Base-by-base conservation (phyloP, 306 rosid species). In the Lathyrus sativus region DNA sequence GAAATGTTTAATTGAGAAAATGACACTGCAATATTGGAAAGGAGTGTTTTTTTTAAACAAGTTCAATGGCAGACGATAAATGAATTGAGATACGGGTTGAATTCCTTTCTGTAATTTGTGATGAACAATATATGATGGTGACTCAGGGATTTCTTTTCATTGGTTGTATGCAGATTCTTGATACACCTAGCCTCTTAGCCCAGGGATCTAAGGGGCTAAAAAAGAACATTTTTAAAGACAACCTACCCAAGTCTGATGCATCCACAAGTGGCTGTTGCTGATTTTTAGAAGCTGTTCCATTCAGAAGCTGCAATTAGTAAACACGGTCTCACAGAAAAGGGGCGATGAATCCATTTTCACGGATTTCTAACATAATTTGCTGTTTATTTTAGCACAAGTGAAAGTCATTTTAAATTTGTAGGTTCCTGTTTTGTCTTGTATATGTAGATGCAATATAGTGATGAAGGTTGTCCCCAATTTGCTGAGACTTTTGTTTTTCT, bases 161-260 rank as follows among this genome's bases (percentile, higher is more conserved):
- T 73, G 45, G 62, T 70, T 58, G 48, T 58, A 9, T 61, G 82
- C 96, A 90, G 99, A 84, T 90, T 86, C 70, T 90, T 81, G 99
- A 93, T 75, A 90, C 96, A 48, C 99, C 99, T 6, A 90, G 90
- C 78, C 97, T 93, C 55, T 33, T 93, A 74, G 95, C 91, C 3
- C 96, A 90, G 77, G 99, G 95, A 45, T 84, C 97, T 45, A 86
- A 82, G 74, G 96, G 96, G 43, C 59, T 82, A 51, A 90, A 80
- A 67, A 90, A 82, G 85, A 90, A 90, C 84, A 90, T 90, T 79
- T 90, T 90, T 67, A 90, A 79, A 74, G 97, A 90, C 59, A 86
- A 80, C 67, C 81, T 78, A 15, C 85, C 91, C 9, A 79, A 75
- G 44, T 46, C 85, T 24, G 81, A 74, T 65, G 82, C 90, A 45